These are phyloP conservation scores for Taiozyma sp. DNA, from an alignment of 1,139 yeast species.

Conservation along the genomic window DNA sequence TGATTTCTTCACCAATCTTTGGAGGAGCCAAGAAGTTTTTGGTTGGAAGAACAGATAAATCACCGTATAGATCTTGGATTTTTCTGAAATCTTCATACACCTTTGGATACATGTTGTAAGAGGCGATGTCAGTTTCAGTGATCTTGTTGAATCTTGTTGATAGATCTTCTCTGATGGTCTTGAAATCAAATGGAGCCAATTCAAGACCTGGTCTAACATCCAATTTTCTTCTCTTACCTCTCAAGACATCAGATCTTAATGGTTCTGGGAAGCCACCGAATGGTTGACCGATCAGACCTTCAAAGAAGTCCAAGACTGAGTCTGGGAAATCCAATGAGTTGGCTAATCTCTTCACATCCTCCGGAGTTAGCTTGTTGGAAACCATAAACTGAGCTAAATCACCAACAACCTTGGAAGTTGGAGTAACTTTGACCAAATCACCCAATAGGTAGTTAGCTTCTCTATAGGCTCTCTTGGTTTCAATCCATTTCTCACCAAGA, in stretches of 20 bases:
- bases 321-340: conserved; percentile 95
- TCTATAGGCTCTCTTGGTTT: conserved; percentile 89
- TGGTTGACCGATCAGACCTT: conserved; percentile 99
- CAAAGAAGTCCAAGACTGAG: conserved; percentile 95
- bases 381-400: conserved; percentile 99
- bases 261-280: conserved; percentile 99
- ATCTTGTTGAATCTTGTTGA: conserved; percentile 57
- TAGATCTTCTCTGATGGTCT: conserved; percentile 64
- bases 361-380: conserved; percentile 77
- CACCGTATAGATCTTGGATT: conserved; percentile 76
- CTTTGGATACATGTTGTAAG: conserved; percentile 96
- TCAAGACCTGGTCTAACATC: conserved; percentile 87
- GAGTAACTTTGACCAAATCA: conserved; percentile 96
- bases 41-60: conserved; percentile 90
- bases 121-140: conserved; percentile 85
- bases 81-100: conserved; percentile 86
- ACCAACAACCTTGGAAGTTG: conserved; percentile 98
- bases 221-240: conserved; percentile 87
- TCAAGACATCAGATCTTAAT: conserved; percentile 80
- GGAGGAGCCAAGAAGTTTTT: conserved; percentile 85
- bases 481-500: conserved; percentile 91
- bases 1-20: conserved; percentile 79
- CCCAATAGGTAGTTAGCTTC: conserved; percentile 88
- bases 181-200: conserved; percentile 77
- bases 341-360: conserved; percentile 85